A percentile compares a stretch with the other conserved stretches of the same genome.
Evolutionary conservation across 495 filamentous ascomycete species (phyloP).

Genomic region (Podospora pseudoanserina): DNA sequence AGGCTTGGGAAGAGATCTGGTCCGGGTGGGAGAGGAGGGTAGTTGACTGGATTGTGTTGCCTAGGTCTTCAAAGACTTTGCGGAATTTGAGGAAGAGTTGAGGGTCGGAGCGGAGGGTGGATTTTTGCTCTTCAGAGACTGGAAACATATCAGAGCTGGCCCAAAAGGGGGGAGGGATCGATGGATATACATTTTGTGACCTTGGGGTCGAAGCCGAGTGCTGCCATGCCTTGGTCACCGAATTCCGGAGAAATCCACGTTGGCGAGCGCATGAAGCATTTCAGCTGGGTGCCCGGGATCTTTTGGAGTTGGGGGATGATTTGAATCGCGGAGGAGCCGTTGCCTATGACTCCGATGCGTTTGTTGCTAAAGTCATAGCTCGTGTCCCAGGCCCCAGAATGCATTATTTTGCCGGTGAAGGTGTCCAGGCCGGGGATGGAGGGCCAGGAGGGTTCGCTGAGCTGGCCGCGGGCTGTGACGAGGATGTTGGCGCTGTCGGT

Average conservation of each 20-base stretch:
- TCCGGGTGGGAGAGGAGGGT: constrained; percentile 34
- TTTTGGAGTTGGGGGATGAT: constrained; percentile 63
- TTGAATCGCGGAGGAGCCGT: constrained; percentile 67
- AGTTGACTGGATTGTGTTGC: constrained; percentile 37
- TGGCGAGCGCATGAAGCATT: constrained; percentile 64
- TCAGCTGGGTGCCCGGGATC: constrained; percentile 50
- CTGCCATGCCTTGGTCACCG: constrained; percentile 39
- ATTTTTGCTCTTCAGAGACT: constrained; percentile 38
- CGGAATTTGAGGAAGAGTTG: constrained; percentile 34
- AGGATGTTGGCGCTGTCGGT: constrained; percentile 53
- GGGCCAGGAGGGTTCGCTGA: constrained; percentile 58
- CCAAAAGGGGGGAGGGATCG: background rate
- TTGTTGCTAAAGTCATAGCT: constrained; percentile 49
- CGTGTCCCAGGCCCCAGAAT: constrained; percentile 51
- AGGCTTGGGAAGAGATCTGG: constrained; percentile 25
- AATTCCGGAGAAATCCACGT: constrained; percentile 57
- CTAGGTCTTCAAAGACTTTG: constrained; percentile 40
- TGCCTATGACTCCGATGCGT: constrained; percentile 50
- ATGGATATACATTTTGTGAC: constrained; percentile 31
- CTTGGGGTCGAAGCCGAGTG: constrained; percentile 38
- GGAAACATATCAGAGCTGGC: background rate
- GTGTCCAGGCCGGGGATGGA: constrained; percentile 53
- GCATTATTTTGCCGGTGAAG: constrained; percentile 57
- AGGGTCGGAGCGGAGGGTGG: constrained; percentile 32
- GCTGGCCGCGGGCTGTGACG: constrained; percentile 61